phyloP scores from a whole-genome alignment of 768 basidiomycete species.

The Chlorophyllum brunneum region DNA sequence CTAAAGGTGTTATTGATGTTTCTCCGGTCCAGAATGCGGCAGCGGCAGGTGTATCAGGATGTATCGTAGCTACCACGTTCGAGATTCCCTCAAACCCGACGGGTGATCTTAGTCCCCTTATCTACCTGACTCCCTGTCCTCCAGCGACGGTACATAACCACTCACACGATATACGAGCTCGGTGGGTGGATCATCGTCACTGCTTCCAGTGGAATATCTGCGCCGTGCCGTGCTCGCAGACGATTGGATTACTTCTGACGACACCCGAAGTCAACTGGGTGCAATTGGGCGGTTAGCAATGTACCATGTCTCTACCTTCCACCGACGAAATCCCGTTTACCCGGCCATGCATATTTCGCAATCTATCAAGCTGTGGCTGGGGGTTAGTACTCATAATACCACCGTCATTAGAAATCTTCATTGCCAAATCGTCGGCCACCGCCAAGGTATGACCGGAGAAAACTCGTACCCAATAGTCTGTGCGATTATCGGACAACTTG shows the following conservation, averaged over 20 bases:
- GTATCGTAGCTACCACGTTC: background rate
- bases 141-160: background rate
- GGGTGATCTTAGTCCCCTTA: background rate
- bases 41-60: background rate
- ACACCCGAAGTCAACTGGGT: background rate
- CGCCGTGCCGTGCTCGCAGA: too few species aligned
- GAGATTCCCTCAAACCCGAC: background rate
- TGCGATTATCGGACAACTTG: background rate
- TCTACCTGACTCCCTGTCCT: background rate
- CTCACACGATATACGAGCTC: too few species aligned
- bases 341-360: background rate
- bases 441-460: constrained; percentile 2
- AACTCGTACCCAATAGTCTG: background rate
- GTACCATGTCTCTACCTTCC: background rate
- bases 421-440: too few species aligned
- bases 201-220: too few species aligned
- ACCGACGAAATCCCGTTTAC: constrained; percentile 8
- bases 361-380: constrained; percentile 1
- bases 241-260: background rate
- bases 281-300: background rate
- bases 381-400: too few species aligned
- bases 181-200: too few species aligned
- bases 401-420: too few species aligned
- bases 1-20: background rate
- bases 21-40: constrained; percentile 1